Base-by-base conservation (phyloP, 2,329 filamentous ascomycete genomes). In the Fusarium chlamydosporum region DNA sequence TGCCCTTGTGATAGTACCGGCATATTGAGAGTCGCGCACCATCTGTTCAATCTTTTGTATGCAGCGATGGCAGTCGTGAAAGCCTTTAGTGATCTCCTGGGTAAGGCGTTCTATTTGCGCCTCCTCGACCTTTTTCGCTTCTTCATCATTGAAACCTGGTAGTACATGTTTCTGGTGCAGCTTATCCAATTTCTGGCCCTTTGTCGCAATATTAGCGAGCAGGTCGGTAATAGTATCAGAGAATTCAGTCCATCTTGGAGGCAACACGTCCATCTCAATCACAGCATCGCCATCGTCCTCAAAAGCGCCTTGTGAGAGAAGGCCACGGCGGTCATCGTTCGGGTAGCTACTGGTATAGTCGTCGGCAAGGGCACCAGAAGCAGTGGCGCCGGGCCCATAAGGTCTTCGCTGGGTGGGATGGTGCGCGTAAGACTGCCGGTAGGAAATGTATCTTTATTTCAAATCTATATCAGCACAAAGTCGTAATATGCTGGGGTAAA, bases 251-350 rank as follows among this genome's bases (percentile, higher is more conserved):
- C 96, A 99, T 64, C 96, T 90, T 54, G 96, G 96, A 26, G 96
- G 96, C 18, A 99, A 85, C 38, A 97, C 83, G 80, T 98, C 95
- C 96, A 99, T 98, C 83, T 99, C 96, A 75, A 99, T 98, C 59
- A 99, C 89, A 20, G 93, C 92, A 80, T 98, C 95, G 77, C 94
- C 94, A 80, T 97, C 93, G 78, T 96, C 92, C 65, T 88, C 89
- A 77, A 92, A 94, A 73, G 91, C 90, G 74, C 87, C 89, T 56
- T 89, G 86, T 67, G 94, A 92, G 77, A 99, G 92, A 74, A 99
- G 91, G 40, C 95, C 94, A 71, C 93, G 92, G 58, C 85, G 82
- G 75, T 87, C 85, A 64, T 88, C 86, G 52, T 79, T 79, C 57
- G 80, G 76, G 74, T 76, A 76, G 72, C 75, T 81, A 57, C 83